Base-by-base conservation (phyloP, 371 early-diverging fungal genomes). In the Umbelopsis sp. region DNA sequence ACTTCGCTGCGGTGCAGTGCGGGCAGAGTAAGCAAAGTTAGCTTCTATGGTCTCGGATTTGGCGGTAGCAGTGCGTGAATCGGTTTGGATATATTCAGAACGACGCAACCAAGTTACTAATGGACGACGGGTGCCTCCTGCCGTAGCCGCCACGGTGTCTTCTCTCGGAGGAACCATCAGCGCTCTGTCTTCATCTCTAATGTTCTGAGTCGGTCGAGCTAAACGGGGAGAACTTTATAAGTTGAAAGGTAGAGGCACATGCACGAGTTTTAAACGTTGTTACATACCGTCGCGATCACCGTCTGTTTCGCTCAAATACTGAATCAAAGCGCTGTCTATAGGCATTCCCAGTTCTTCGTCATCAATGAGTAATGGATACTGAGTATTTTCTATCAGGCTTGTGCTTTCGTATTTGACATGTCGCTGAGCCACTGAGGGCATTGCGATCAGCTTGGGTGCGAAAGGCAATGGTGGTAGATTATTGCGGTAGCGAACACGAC, bases 401-500 rank as follows among this genome's bases (percentile, higher is more conserved):
- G 86, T 86, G 50, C 82, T 77, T 63, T 87, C 81, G 75, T 91
- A 93, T 66, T 86, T 82, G 20, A 84, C 79, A 68, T 88, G 87
- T 32, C 90, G 80, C 35, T 87, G 87, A 0, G 80, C 72, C 3
- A 86, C 77, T 8, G 84, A 78, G 8, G 87, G 87, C 44, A 87
- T 78, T 5, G 86, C 80, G 16, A 96, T 78, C 44, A 96, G 87
- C 73, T 96, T 96, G 29, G 94, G 94, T 65, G 89, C 88, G 72
- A 93, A 92, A 0, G 94, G 94, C n/a, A 91, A 80, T 16, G 84
- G 79, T 10, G 96, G 96, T 8, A 94, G 84, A n/a, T 81, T 82
- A 80, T 94, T 94, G 35, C 86, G 81, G 76, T 92, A 94, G 35
- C 88, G 84, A 44, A 91, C 86, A 67, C 86, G 87, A 83, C 91